A percentile compares a stretch with the other conserved stretches of the same genome.
Conservation (phyloP, 2,329 filamentous ascomycete species). For the Arthrobotrys sphaeroides region DNA sequence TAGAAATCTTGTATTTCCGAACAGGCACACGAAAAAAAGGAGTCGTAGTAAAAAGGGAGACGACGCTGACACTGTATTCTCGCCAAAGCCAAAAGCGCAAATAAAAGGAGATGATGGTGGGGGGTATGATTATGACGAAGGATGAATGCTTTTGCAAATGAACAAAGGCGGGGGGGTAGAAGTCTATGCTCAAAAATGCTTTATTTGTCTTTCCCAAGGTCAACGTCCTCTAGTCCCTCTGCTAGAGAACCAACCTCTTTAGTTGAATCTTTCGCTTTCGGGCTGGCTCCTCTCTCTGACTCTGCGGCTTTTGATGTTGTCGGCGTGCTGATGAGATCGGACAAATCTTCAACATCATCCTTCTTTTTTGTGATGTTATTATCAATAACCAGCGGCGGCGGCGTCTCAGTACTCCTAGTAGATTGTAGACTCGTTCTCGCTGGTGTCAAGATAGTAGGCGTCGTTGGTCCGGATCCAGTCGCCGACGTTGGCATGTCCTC, state of each 20-base stretch:
- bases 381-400: constrained; percentile 50
- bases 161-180: not conserved
- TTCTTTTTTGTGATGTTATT: constrained; percentile 56
- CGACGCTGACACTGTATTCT: constrained; percentile 53
- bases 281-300: constrained; percentile 1
- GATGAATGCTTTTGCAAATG: constrained; percentile 13
- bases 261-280: constrained; percentile 27
- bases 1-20: constrained; percentile 13
- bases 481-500: constrained; percentile 50
- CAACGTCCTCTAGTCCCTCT: constrained; percentile 43
- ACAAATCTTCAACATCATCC: constrained; percentile 49
- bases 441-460: constrained; percentile 60
- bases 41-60: constrained; percentile 11
- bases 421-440: constrained; percentile 61
- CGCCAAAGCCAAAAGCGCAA: constrained; percentile 25
- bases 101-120: constrained; percentile 28
- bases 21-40: not conserved
- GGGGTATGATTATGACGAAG: constrained; percentile 9
- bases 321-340: constrained; percentile 53
- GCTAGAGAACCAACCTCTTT: constrained; percentile 32
- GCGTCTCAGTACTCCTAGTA: constrained; percentile 56
- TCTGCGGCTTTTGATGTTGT: constrained; percentile 59
- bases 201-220: constrained; percentile 51
- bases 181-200: not conserved
- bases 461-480: constrained; percentile 57